Conservation (phyloP, 2,329 filamentous ascomycete species). For the Ophiocordyceps camponoti-saundersi region DNA sequence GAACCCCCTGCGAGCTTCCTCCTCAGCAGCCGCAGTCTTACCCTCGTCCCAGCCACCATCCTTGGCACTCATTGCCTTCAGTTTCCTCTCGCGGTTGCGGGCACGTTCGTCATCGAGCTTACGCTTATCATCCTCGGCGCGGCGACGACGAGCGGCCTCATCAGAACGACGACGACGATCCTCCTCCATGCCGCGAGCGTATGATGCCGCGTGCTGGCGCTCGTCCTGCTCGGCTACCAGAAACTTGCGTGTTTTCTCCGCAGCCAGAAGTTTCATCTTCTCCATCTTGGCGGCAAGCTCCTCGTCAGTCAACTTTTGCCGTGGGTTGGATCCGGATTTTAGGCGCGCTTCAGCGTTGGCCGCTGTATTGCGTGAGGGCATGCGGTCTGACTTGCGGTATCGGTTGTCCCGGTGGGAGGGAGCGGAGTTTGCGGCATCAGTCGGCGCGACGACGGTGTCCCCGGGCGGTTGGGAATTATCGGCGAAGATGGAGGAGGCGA, state of each 20-base stretch:
- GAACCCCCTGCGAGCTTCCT: conserved; percentile 23
- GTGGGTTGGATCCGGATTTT: conserved; percentile 39
- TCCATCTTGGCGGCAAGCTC: conserved; percentile 44
- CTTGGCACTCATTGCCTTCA: conserved; percentile 37
- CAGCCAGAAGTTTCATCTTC: conserved; percentile 39
- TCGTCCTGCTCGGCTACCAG: conserved; percentile 40
- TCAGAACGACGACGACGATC: conserved; percentile 31
- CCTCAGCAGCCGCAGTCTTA: conserved; percentile 26
- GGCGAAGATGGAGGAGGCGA: conserved; percentile 16
- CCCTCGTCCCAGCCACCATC: conserved; percentile 43
- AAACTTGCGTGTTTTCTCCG: conserved; percentile 41
- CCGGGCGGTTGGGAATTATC: conserved; percentile 9
- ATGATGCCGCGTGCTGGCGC: conserved; percentile 34
- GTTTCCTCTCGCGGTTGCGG: conserved; percentile 41
- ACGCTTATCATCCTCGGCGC: conserved; percentile 33
- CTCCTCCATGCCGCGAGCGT: conserved; percentile 39
- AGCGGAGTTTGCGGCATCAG: neutral
- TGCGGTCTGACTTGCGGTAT: neutral
- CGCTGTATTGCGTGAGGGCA: conserved; percentile 11
- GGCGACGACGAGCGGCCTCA: conserved; percentile 32
- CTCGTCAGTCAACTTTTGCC: conserved; percentile 40
- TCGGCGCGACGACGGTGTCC: neutral
- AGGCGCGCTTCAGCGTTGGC: conserved; percentile 24
- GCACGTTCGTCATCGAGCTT: conserved; percentile 42
- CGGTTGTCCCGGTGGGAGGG: conserved; percentile 4